Evolutionary conservation across 2,329 filamentous ascomycete genomes (phyloP), one percentile per base, ranked within the genome.

Genomic region (Penicillium sp.): DNA sequence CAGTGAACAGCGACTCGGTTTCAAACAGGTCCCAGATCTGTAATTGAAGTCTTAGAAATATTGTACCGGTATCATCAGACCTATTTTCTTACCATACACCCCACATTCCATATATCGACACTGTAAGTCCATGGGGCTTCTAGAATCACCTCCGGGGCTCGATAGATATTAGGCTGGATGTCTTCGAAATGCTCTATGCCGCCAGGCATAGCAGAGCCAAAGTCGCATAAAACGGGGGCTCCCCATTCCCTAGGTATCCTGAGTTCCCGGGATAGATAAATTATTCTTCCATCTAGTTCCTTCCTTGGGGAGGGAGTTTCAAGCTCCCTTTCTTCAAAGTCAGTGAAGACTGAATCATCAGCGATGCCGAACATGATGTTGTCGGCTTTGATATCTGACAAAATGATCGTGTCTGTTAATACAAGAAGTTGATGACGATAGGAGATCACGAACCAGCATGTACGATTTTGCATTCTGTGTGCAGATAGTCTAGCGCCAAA

Each of bases 81-180:
- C 1, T 10, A 14, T 44, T 55, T 26, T 38, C 73, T 69, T 69
- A 81, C 78, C 80, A 82, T 75, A 52, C 75, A 78, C 9, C 79
- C 80, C 4, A 73, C 71, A 53, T 79, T 81, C 80, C 80, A 84
- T 50, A 84, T 78, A 65, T 84, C 80, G 14, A 80, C 69, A 17
- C 72, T 68, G 49, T 76, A 79, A 0, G 69, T 68, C 80, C 80
- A 83, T 1, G 74, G 72, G 3, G 61, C 68, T 61, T 72, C 61
- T 0, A 83, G 54, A 5, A 82, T 80, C 9, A 82, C 78, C 56
- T 84, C 72, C 8, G 72, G 72, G 17, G 72, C 68, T 49, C 69
- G 67, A 50, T 74, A 74, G 22, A 72, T 69, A 56, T 71, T 50
- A 22, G 72, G 71, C 46, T 73, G 67, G 38, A 71, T 58, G 30